A percentile compares a stretch with the other conserved stretches of the same genome.
phyloP scores from a whole-genome alignment of 148 eudicot genomes.

The Rhododendron simsii region DNA sequence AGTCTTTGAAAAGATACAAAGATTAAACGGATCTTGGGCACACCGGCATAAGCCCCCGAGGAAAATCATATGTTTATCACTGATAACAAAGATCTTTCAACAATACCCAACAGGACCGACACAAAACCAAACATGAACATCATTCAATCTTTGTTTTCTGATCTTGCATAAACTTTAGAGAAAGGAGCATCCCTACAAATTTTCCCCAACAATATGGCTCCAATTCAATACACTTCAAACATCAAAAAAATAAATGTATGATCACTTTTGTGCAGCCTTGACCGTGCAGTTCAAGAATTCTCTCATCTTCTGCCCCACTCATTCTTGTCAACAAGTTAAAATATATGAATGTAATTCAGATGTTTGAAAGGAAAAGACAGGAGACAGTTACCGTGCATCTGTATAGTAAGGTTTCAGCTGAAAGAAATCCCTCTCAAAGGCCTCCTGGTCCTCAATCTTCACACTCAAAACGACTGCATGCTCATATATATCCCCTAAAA shows the following conservation, averaged over 20 bases:
- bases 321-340: not conserved
- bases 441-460: constrained; percentile 90
- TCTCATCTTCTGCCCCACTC: not conserved
- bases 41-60: too few relatives aligned
- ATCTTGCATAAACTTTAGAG: not conserved
- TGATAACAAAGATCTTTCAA: not conserved
- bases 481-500: constrained; percentile 87
- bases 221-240: not conserved
- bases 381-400: constrained; percentile 70
- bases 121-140: not conserved
- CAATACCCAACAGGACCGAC: not conserved
- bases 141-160: not conserved
- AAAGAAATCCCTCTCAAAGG: constrained; percentile 88
- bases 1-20: too few relatives aligned
- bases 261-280: not conserved
- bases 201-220: not conserved
- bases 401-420: constrained; percentile 97
- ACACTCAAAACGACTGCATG: constrained; percentile 92
- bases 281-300: not conserved
- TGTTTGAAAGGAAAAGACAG: constrained; percentile 1
- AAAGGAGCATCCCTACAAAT: not conserved
- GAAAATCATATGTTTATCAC: not conserved
- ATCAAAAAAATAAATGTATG: not conserved
- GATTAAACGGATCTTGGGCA: too few relatives aligned
- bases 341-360: not conserved